phyloP scores from a whole-genome alignment of 345 rosid species.

The Isatis tinctoria region DNA sequence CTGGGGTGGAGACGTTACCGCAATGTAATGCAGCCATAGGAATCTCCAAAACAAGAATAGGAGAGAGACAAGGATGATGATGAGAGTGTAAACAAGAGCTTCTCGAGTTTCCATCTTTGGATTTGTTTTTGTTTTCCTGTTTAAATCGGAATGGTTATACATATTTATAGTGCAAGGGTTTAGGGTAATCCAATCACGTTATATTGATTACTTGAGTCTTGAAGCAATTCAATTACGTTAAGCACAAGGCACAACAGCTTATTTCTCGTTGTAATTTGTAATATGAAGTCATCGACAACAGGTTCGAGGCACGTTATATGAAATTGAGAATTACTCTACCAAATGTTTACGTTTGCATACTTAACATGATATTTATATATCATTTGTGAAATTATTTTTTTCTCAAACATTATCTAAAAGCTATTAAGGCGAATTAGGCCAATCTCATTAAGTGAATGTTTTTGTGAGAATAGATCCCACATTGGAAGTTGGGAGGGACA shows the following conservation, averaged over 20 bases:
- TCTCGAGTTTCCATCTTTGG: not conserved
- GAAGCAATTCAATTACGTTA: not conserved
- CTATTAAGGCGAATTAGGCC: not conserved
- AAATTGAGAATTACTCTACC: not conserved
- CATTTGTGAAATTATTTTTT: too few relatives aligned
- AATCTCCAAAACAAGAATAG: constrained; percentile 2
- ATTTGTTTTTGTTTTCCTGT: not conserved
- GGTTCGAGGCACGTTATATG: not conserved
- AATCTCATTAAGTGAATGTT: not conserved
- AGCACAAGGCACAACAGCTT: not conserved
- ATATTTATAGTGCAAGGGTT: not conserved
- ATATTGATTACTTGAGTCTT: not conserved
- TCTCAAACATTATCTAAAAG: too few relatives aligned
- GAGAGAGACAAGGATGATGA: not conserved
- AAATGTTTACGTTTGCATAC: not conserved
- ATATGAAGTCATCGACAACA: not conserved
- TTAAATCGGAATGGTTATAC: not conserved
- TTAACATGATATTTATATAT: too few relatives aligned
- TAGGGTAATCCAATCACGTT: not conserved
- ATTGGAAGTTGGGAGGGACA: too few relatives aligned
- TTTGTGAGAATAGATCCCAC: too few relatives aligned
- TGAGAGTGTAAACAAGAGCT: constrained; percentile 13
- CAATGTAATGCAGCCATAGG: not conserved
- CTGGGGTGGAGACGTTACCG: not conserved
- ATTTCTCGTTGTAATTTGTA: not conserved